Evolutionary conservation across 1,284 basidiomycete genomes (phyloP), one percentile per base, ranked within the genome.

Genomic region (Chiua sp.): DNA sequence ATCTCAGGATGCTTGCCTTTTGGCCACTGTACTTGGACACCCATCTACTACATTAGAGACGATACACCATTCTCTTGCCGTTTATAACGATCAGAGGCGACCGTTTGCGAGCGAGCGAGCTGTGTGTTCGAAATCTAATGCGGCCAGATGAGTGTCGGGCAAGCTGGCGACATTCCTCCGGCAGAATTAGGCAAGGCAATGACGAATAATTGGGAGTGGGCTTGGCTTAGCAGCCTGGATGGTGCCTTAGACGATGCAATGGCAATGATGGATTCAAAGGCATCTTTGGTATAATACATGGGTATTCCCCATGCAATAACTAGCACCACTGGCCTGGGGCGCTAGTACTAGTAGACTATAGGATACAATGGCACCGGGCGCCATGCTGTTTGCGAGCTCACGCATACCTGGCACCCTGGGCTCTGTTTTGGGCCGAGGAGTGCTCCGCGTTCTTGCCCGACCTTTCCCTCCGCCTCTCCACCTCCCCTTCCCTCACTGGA

Each of bases 1-100:
- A 3, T 6, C 32, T 4, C 48, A 80, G 79, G 79, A 80, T 55
- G 78, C 72, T 12, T 73, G 71, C 53, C 59, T 81, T 12, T 75
- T 81, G 50, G 79, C 82, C 0, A 74, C 73, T 11, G 74, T 83
- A 11, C 77, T 86, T 26, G 78, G 77, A 5, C 78, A 83, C 58
- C 71, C 71, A 7, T 66, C 64, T 11, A 80, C 79, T 10, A 78
- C 69, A 4, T 54, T 66, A 18, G 59, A 69, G 39, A 79, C 76
- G 4, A 63, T 80, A 35, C 65, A 74, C 1, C 70, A 67, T 32
- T 77, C 77, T 7, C 71, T 82, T 6, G 65, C 62, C 15, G 69
- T 79, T 8, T 84, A 81, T 63, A 80, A 82, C 65, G 63, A 69
- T 20, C 46, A 82, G 23, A 77, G 82, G 33, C 72, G 80, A 15